phyloP scores from a whole-genome alignment of 495 filamentous ascomycete species.

The Aspergillus coremiiformis region DNA sequence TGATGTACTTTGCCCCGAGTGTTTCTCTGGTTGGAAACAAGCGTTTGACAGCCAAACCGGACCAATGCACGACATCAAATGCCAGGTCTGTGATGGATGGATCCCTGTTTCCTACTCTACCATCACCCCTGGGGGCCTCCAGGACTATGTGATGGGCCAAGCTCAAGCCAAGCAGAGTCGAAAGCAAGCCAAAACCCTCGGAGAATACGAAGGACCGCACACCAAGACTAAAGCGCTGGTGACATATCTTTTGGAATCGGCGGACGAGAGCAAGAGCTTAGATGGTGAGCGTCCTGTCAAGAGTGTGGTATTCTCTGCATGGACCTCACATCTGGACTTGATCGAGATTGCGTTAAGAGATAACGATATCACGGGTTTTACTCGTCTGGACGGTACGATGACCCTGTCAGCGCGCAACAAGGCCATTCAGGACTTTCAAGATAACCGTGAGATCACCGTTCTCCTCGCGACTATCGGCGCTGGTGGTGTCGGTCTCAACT shows the following conservation, averaged over 20 bases:
- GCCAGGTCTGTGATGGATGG: constrained; percentile 57
- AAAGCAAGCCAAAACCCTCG: constrained; percentile 52
- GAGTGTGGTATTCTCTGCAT: constrained; percentile 86
- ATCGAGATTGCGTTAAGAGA: constrained; percentile 77
- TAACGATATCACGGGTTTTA: constrained; percentile 52
- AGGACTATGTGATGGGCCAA: constrained; percentile 49
- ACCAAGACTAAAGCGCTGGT: constrained; percentile 83
- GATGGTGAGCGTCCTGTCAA: constrained; percentile 65
- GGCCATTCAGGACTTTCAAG: constrained; percentile 68
- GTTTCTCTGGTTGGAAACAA: constrained; percentile 45
- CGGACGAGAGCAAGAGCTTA: constrained; percentile 50
- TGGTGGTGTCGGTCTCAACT: constrained; percentile 85
- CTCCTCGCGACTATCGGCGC: constrained; percentile 89
- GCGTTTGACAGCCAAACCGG: constrained; percentile 17
- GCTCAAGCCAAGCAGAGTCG: constrained; percentile 40
- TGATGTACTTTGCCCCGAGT: constrained; percentile 70
- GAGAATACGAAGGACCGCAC: constrained; percentile 73
- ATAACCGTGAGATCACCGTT: constrained; percentile 62
- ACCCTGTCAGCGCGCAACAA: constrained; percentile 57
- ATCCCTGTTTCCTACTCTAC: constrained; percentile 53
- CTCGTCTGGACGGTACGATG: constrained; percentile 89
- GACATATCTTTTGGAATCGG: constrained; percentile 52
- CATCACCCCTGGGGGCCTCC: constrained; percentile 57
- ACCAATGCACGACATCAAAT: constrained; percentile 34
- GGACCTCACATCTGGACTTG: constrained; percentile 90